Evolutionary conservation across 2,329 filamentous ascomycete genomes (phyloP).

Genomic region (Xylariaceae sp.): DNA sequence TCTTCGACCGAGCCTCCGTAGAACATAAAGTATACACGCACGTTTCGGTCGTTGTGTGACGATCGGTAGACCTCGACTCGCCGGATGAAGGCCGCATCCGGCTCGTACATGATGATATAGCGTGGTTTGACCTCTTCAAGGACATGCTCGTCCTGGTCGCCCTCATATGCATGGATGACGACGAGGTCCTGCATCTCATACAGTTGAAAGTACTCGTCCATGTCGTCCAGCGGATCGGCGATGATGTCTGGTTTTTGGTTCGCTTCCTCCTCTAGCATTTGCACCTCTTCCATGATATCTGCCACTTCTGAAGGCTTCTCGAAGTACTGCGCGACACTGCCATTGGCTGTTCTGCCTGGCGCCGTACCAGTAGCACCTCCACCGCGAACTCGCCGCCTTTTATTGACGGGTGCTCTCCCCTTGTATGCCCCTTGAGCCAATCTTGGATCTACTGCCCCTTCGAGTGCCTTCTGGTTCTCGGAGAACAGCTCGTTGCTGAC

Average conservation of each 20-base stretch:
- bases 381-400: slow-evolving; percentile 77
- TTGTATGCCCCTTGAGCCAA: slow-evolving; percentile 42
- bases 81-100: slow-evolving; percentile 88
- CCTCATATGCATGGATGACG: slow-evolving; percentile 87
- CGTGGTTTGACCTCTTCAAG: slow-evolving; percentile 88
- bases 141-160: slow-evolving; percentile 93
- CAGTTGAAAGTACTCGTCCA: slow-evolving; percentile 87
- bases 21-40: slow-evolving; percentile 94
- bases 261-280: slow-evolving; percentile 71
- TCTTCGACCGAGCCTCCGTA: slow-evolving; percentile 94
- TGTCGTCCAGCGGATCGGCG: slow-evolving; percentile 76
- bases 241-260: slow-evolving; percentile 69
- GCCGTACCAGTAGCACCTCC: slow-evolving; percentile 58
- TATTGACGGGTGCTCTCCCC: slow-evolving; percentile 71
- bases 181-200: slow-evolving; percentile 88
- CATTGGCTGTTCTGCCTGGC: slow-evolving; percentile 62
- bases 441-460: slow-evolving; percentile 57
- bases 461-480: slow-evolving; percentile 73
- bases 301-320: slow-evolving; percentile 80
- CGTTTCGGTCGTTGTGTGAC: slow-evolving; percentile 82
- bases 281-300: slow-evolving; percentile 73
- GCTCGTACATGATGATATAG: slow-evolving; percentile 98
- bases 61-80: slow-evolving; percentile 93
- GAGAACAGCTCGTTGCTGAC: slow-evolving; percentile 74
- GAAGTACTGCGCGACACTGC: slow-evolving; percentile 70